Evolutionary conservation across 495 filamentous ascomycete species (phyloP).

Genomic region (Schizothecium vesticola): DNA sequence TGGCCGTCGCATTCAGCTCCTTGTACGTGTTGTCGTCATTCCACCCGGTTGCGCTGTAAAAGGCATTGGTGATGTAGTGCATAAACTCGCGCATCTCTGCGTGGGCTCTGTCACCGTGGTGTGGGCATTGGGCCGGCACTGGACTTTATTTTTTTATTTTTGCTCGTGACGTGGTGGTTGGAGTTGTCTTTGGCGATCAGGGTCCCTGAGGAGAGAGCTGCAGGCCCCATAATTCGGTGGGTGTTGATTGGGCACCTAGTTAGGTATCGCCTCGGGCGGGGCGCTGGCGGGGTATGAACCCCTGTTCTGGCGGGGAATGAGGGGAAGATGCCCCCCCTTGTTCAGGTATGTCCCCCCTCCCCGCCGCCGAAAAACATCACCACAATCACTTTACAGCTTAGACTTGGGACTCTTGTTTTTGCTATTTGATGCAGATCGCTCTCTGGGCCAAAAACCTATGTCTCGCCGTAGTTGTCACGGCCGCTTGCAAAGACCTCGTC

Average conservation of each 20-base stretch:
- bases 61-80: slow-evolving; percentile 93
- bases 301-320: background rate
- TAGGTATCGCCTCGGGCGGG: background rate
- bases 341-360: background rate
- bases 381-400: background rate
- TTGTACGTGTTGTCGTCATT: slow-evolving; percentile 90
- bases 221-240: background rate
- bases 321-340: background rate
- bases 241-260: background rate
- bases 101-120: slow-evolving; percentile 15
- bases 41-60: slow-evolving; percentile 82
- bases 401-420: background rate
- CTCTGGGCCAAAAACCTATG: background rate
- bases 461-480: slow-evolving; percentile 39
- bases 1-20: slow-evolving; percentile 76
- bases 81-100: slow-evolving; percentile 87
- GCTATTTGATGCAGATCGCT: background rate
- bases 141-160: background rate
- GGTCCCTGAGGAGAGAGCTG: background rate
- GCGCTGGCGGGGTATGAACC: background rate
- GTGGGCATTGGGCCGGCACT: slow-evolving; percentile 17
- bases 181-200: background rate
- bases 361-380: background rate
- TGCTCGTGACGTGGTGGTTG: background rate
- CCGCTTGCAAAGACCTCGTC: slow-evolving; percentile 42